Percentiles rank a stretch among this genome's conserved stretches.
These are phyloP conservation scores for Liriodendron chinense DNA, from an alignment of 164 flowering plant species.

Conservation along the genomic window DNA sequence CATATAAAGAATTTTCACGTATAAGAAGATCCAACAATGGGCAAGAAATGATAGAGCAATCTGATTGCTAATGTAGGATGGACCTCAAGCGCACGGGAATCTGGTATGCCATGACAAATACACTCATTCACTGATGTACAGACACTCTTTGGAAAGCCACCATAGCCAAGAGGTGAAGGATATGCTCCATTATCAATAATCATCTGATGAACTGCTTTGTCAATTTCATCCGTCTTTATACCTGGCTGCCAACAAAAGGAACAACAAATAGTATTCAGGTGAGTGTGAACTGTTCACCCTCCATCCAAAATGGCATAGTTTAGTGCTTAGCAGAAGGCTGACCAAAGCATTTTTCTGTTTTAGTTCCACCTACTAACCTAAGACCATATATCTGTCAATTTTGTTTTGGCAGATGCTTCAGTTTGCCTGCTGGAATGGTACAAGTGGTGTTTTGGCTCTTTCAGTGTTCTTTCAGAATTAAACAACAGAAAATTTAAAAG, in stretches of 20 bases:
- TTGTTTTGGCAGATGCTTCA: no score
- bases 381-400: not conserved
- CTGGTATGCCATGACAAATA: slow-evolving; percentile 99
- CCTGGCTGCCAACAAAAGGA: slow-evolving; percentile 84
- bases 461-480: no score
- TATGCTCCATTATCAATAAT: slow-evolving; percentile 96
- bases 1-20: not conserved
- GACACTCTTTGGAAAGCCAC: slow-evolving; percentile 98
- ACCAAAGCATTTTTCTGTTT: no score
- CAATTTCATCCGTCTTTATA: slow-evolving; percentile 88
- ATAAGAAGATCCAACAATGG: not conserved
- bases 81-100: slow-evolving; percentile 93
- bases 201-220: slow-evolving; percentile 94
- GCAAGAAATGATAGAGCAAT: not conserved
- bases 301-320: not conserved
- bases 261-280: slow-evolving; percentile 7
- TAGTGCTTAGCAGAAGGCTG: not conserved
- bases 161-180: slow-evolving; percentile 97
- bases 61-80: slow-evolving; percentile 9
- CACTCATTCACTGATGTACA: slow-evolving; percentile 99
- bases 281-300: not conserved
- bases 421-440: no score
- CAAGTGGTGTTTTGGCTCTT: no score
- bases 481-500: no score
- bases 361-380: not conserved